These are phyloP conservation scores for Cornus controversa DNA, from an alignment of 148 eudicot genomes.

Conservation along the genomic window DNA sequence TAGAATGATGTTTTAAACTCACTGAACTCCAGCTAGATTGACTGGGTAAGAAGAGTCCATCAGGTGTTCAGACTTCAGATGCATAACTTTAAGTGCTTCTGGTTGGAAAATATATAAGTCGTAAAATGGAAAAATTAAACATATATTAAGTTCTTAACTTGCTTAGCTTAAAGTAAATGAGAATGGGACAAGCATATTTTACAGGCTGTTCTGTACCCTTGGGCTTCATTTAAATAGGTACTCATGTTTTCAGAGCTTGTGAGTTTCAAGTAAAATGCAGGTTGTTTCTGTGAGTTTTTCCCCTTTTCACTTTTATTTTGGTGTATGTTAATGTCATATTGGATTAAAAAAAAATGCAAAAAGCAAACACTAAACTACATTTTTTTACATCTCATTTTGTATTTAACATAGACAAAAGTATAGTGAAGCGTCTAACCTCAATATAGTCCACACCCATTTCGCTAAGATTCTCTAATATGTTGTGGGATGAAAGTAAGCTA, in stretches of 20 bases:
- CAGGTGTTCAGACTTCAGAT: background rate
- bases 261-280: background rate
- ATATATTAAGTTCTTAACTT: too few species aligned
- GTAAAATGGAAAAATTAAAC: background rate
- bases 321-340: too few species aligned
- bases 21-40: background rate
- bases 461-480: constrained; percentile 51
- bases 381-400: background rate
- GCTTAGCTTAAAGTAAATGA: background rate
- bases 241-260: background rate
- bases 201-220: background rate
- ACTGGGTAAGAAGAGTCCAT: background rate
- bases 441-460: constrained; percentile 71
- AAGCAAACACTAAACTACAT: background rate
- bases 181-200: background rate
- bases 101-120: too few species aligned
- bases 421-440: constrained; percentile 48
- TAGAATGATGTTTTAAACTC: background rate
- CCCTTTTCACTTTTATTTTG: too few species aligned
- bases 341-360: background rate
- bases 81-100: background rate
- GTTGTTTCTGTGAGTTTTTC: background rate
- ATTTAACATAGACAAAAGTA: background rate
- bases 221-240: background rate
- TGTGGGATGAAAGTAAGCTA: constrained; percentile 52